These are phyloP conservation scores for Fistulina hepatica DNA, from an alignment of 1,284 basidiomycete species.

Conservation along the genomic window DNA sequence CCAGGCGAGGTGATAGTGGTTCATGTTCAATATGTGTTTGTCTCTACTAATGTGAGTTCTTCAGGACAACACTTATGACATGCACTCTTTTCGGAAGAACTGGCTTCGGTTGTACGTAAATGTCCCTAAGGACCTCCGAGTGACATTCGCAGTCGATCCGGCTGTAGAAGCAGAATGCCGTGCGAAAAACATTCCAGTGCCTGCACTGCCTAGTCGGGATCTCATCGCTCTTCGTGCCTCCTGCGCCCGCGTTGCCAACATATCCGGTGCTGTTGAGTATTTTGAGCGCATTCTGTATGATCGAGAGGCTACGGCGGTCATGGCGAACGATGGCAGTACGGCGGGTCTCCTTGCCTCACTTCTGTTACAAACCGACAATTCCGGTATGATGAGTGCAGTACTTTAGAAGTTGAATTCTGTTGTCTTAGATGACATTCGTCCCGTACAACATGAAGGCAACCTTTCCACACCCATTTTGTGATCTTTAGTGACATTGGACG, in stretches of 20 bases:
- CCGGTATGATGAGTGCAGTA: too few relatives aligned
- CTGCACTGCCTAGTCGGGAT: constrained; percentile 13
- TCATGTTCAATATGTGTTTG: constrained; percentile 5
- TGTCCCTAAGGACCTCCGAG: constrained; percentile 3
- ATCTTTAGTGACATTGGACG: too few relatives aligned
- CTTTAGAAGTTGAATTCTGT: too few relatives aligned
- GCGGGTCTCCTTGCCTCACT: constrained; percentile 6
- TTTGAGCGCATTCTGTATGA: constrained; percentile 14
- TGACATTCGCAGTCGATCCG: constrained; percentile 13
- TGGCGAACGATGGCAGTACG: constrained; percentile 16
- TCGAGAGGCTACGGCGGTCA: constrained; percentile 13
- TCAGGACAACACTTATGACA: constrained; percentile 13
- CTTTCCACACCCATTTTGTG: too few relatives aligned
- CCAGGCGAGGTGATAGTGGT: constrained; percentile 8
- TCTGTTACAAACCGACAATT: too few relatives aligned
- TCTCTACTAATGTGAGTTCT: constrained; percentile 2
- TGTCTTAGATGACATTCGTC: too few relatives aligned
- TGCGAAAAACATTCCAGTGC: constrained; percentile 1
- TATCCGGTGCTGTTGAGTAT: constrained; percentile 19
- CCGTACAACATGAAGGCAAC: too few relatives aligned
- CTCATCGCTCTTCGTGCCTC: constrained; percentile 18
- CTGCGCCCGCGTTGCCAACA: constrained; percentile 19
- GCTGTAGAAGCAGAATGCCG: constrained; percentile 9
- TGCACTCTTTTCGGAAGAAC: constrained; percentile 2
- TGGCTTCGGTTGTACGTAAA: background rate